Base-by-base conservation (phyloP, 2,329 filamentous ascomycete genomes). In the Thermothelomyces thermophilus region DNA sequence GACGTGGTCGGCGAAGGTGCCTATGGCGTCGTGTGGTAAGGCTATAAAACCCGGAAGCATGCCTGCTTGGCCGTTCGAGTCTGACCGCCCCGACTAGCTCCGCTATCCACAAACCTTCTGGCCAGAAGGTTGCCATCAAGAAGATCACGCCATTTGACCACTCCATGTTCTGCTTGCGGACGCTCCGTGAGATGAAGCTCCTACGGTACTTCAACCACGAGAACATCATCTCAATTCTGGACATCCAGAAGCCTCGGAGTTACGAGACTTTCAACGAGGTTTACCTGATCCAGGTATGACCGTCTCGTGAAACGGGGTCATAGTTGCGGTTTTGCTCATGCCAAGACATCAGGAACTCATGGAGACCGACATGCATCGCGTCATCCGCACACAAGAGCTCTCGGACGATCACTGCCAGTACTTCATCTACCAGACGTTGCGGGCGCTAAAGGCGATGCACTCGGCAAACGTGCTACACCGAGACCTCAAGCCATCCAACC, bases 371-470 rank as follows among this genome's bases (percentile, higher is more conserved):
- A 98, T 98, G 93, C 93, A 98, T 70, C 83, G 93, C 60, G 93
- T 98, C 59, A 98, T 98, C 65, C 89, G 93, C 61, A 98, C 93
- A 34, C 93, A 98, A 72, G 93, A 98, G 66, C 82, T 98, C 40
- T 97, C 93, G 33, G 93, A 98, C 69, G 93, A 98, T 68, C 93
- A 98, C 70, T 98, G 93, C 80, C 93, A 98, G 71, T 98, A 98
- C 75, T 98, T 98, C 73, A 98, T 98, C 72, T 98, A 98, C 77
- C 93, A 98, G 74, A 98, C 93, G 2, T 82, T 98, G 51, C 90
- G 93, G 63, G 93, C 91, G 10, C 77, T 98, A 63, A 98, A 98
- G 76, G 93, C 93, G 34, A 97, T 98, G 91, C 93, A 98, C 73
- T 97, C 93, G 13, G 93, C 93, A 57, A 97, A 98, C 64, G 93